Conservation (phyloP, 148 eudicot genomes). For the Spergularia bocconei region DNA sequence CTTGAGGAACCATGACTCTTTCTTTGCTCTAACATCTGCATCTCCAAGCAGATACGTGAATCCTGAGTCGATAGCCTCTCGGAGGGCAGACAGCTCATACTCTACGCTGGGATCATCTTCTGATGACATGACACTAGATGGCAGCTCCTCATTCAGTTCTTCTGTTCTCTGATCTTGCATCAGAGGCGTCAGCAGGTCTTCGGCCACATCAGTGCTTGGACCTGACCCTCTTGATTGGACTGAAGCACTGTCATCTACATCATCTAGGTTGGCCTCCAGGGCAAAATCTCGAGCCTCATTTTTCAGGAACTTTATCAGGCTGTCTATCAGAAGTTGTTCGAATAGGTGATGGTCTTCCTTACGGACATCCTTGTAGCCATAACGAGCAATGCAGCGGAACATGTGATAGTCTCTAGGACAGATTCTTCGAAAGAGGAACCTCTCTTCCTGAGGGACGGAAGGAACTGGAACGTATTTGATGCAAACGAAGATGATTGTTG, state of each 20-base stretch:
- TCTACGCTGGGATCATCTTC: conserved; percentile 72
- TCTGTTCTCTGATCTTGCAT: conserved; percentile 38
- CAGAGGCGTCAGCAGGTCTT: conserved; percentile 58
- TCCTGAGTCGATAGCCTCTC: conserved; percentile 78
- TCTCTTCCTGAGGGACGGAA: conserved; percentile 80
- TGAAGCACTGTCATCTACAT: conserved; percentile 46
- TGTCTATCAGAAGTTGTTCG: conserved; percentile 67
- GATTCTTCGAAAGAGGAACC: conserved; percentile 79
- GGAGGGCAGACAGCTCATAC: conserved; percentile 71
- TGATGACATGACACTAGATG: conserved; percentile 42
- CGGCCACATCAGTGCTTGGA: conserved; percentile 22
- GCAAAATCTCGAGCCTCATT: conserved; percentile 67
- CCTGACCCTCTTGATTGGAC: conserved; percentile 39
- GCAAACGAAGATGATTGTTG: conserved; percentile 76
- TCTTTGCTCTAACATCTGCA: conserved; percentile 80
- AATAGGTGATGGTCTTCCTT: conserved; percentile 85
- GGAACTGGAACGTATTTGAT: conserved; percentile 86
- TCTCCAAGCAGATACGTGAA: conserved; percentile 85
- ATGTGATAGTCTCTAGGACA: conserved; percentile 90
- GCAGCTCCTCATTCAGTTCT: conserved; percentile 30
- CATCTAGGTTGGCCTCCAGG: conserved; percentile 49
- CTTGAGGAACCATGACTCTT: conserved; percentile 72
- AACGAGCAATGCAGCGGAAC: conserved; percentile 85
- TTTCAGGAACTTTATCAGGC: conserved; percentile 69
- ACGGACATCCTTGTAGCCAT: conserved; percentile 88